Conservation (phyloP, 75 land plant genomes). For the Ceratopteris richardii region DNA sequence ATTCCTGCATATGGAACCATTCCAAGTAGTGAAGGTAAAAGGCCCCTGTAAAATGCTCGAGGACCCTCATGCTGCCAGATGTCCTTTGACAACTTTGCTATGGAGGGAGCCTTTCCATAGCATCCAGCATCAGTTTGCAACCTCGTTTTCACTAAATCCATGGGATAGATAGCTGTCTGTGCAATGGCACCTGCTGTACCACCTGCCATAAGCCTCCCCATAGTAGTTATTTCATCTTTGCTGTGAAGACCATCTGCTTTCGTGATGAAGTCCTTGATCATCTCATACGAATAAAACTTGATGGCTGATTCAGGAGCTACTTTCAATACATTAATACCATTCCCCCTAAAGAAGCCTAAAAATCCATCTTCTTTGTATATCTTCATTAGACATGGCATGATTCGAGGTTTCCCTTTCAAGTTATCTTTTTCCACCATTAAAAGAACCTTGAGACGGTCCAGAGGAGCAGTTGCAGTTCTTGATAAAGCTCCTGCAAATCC, state of each 20-base stretch:
- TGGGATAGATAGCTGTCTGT: constrained; percentile 76
- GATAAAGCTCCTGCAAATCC: constrained; percentile 81
- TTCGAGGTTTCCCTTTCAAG: constrained; percentile 11
- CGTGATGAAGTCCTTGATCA: constrained; percentile 47
- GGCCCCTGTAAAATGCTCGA: constrained; percentile 66
- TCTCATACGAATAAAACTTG: constrained; percentile 75
- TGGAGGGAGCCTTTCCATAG: constrained; percentile 39
- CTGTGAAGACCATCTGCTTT: constrained; percentile 29
- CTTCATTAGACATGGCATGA: constrained; percentile 43
- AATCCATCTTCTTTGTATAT: constrained; percentile 58
- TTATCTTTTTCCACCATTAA: constrained; percentile 56
- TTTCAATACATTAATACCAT: constrained; percentile 84
- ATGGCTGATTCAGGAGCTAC: constrained; percentile 93
- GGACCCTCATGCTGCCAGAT: constrained; percentile 74
- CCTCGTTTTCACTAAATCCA: constrained; percentile 88
- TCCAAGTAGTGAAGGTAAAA: constrained; percentile 76
- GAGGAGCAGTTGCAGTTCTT: constrained; percentile 82
- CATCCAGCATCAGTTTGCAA: constrained; percentile 42
- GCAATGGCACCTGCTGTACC: constrained; percentile 90
- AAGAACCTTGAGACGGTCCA: constrained; percentile 78
- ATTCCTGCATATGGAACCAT: constrained; percentile 93
- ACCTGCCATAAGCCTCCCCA: constrained; percentile 71
- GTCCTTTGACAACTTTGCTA: constrained; percentile 46
- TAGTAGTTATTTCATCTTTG: constrained; percentile 51
- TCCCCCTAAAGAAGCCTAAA: constrained; percentile 71